Conservation (phyloP, 202 grass and related monocot genomes). For the Schoenoplectus tabernaemontani region DNA sequence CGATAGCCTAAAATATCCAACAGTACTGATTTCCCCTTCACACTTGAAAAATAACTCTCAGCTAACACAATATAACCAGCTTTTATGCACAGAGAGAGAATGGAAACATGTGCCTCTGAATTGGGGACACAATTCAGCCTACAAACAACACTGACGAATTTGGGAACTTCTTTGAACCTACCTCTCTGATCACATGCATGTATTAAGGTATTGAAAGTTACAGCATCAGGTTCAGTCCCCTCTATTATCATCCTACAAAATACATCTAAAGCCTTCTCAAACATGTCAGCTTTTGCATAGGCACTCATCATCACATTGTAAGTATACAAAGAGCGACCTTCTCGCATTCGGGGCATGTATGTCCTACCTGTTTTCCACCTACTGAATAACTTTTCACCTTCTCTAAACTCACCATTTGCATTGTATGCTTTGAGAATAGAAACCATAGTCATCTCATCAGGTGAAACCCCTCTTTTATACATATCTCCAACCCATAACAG, state of each 20-base stretch:
- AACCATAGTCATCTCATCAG: constrained; percentile 66
- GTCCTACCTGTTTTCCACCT: constrained; percentile 34
- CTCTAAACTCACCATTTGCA: constrained; percentile 53
- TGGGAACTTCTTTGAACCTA: constrained; percentile 43
- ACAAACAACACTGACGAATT: constrained; percentile 48
- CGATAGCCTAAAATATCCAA: constrained; percentile 72
- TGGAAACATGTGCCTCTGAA: constrained; percentile 68
- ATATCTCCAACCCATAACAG: constrained; percentile 70
- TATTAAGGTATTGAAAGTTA: constrained; percentile 83
- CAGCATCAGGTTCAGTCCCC: constrained; percentile 47
- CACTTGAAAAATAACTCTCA: constrained; percentile 52
- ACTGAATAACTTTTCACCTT: constrained; percentile 45
- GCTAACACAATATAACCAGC: constrained; percentile 44
- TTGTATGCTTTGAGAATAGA: constrained; percentile 64
- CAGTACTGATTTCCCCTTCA: constrained; percentile 43
- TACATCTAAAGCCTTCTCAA: constrained; percentile 60
- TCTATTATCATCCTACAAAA: constrained; percentile 68
- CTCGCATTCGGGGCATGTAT: constrained; percentile 17
- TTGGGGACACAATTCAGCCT: constrained; percentile 47
- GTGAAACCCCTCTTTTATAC: constrained; percentile 66
- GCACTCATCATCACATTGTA: constrained; percentile 87
- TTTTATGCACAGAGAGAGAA: constrained; percentile 69
- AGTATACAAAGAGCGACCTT: constrained; percentile 47
- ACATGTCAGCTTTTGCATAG: constrained; percentile 58
- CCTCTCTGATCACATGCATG: constrained; percentile 49